phyloP scores from a whole-genome alignment of 2,329 filamentous ascomycete genomes.

The Aspergillus viridinutans region DNA sequence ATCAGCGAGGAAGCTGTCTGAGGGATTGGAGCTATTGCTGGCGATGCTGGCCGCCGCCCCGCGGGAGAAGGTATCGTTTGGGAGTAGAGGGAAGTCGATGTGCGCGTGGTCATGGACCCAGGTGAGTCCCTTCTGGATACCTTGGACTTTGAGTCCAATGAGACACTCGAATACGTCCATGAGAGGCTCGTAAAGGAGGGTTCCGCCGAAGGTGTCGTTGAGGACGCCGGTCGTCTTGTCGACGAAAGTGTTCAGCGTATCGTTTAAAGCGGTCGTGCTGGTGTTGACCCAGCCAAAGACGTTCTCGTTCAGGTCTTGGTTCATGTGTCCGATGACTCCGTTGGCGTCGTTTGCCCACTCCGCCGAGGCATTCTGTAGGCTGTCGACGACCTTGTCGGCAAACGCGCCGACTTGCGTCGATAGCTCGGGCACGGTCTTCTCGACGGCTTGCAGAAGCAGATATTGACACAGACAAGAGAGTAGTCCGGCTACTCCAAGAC shows the following conservation, averaged over 20 bases:
- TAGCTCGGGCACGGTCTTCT: constrained; percentile 72
- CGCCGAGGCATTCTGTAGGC: constrained; percentile 67
- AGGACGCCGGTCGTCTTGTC: constrained; percentile 70
- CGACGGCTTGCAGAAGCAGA: constrained; percentile 67
- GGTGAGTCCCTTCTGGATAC: constrained; percentile 81
- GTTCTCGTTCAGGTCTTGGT: constrained; percentile 72
- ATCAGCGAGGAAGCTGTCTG: constrained; percentile 69
- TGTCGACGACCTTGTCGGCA: constrained; percentile 69
- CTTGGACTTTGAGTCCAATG: constrained; percentile 79
- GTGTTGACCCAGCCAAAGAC: constrained; percentile 84
- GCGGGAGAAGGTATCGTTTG: constrained; percentile 75
- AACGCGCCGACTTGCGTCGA: constrained; percentile 72
- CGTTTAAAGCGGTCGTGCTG: constrained; percentile 75
- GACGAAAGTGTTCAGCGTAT: constrained; percentile 79
- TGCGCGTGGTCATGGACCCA: constrained; percentile 89
- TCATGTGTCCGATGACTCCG: constrained; percentile 60
- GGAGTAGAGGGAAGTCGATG: constrained; percentile 72
- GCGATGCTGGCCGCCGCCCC: constrained; percentile 60
- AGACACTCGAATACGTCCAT: constrained; percentile 78
- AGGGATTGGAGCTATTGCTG: constrained; percentile 48
- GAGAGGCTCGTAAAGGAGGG: constrained; percentile 73
- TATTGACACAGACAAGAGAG: constrained; percentile 80
- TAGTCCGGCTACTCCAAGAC: constrained; percentile 75
- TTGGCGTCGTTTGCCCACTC: constrained; percentile 77
- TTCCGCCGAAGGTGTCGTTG: constrained; percentile 74